Base-by-base conservation (phyloP, 768 basidiomycete genomes). In the Collybiopsis confluens region DNA sequence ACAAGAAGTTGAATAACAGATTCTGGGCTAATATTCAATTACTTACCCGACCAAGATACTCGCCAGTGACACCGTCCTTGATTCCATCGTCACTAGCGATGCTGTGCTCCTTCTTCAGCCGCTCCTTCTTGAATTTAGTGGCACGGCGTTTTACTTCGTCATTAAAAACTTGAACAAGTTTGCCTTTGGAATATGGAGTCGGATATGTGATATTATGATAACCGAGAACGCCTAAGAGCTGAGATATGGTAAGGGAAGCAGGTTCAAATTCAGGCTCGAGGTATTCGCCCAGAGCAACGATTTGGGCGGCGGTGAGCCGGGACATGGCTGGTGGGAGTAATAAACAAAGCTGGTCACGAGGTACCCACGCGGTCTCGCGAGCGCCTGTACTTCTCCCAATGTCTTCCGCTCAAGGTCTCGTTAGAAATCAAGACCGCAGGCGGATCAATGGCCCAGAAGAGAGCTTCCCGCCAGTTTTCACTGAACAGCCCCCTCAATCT, bases 381-480 rank as follows among this genome's bases (percentile, higher is more conserved):
- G 6, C 30, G 30, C 5, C 30, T 33, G 13, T 33, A 13, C 30
- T 6, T 13, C 30, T 33, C 30, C 30, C n/a, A n/a, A 33, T 33
- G 30, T 33, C 13, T 13, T 33, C 30, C 6, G 30, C 30, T 6
- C 30, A 33, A 13, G 30, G 30, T 42, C 41, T 33, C 13, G 6
- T 33, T 13, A 33, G 30, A 13, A 33, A 33, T 33, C 30, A 33
- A 33, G 96, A 98, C 77, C 76, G 96, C 62, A 78, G 96, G 62
- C 83, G 96, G 42, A 81, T 93, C 54, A 92, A 91, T 60, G 96
- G 93, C 0, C 96, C 96, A 28, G 95, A 95, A 62, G 85, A 87
- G 54, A 92, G 88, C 48, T 76, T 73, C 55, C 68, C 83, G 4
- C 91, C 90, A 2, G 56, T 80, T 0, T 94, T 82, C 61, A 65